These are phyloP conservation scores for Penicillium simplicissimum DNA, from an alignment of 495 filamentous ascomycete species.

Conservation along the genomic window DNA sequence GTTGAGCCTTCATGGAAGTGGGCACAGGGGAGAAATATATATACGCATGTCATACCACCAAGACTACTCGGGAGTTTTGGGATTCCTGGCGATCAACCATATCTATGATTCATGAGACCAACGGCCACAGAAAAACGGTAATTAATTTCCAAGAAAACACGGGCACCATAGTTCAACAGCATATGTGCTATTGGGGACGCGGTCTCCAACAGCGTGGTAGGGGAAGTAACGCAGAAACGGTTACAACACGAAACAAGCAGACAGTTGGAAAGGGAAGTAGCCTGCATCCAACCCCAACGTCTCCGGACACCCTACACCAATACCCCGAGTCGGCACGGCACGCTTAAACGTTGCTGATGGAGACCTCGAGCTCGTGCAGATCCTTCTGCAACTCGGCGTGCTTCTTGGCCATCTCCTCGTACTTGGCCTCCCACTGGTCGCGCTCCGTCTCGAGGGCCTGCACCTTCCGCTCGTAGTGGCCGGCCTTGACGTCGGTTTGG, in stretches of 20 bases:
- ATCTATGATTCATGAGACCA: conserved; percentile 23
- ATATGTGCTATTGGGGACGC: conserved; percentile 23
- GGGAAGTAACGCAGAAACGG: conserved; percentile 28
- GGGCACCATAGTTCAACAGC: conserved; percentile 22
- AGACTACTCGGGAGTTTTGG: conserved; percentile 9
- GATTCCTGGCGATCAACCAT: conserved; percentile 8
- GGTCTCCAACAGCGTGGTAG: conserved; percentile 30
- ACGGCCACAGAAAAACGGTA: conserved; percentile 14
- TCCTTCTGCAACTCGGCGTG: conserved; percentile 83
- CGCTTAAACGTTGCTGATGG: conserved; percentile 86
- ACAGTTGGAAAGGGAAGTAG: conserved; percentile 32
- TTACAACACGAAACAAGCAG: conserved; percentile 27
- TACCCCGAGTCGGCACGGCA: conserved; percentile 10
- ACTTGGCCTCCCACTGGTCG: conserved; percentile 94
- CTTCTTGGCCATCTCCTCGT: conserved; percentile 93
- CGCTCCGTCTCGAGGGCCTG: conserved; percentile 86
- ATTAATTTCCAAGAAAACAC: conserved; percentile 16
- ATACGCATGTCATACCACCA: conserved; percentile 18
- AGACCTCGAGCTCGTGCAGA: conserved; percentile 79
- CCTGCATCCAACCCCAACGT: conserved; percentile 34
- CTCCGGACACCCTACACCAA: conserved; percentile 33
- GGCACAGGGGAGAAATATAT: background rate
- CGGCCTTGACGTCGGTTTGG: conserved; percentile 98
- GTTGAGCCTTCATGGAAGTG: background rate
- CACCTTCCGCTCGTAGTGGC: conserved; percentile 99